These are phyloP conservation scores for Perkinsus olseni DNA, from an alignment of 169 alveolate genomes.

Conservation along the genomic window DNA sequence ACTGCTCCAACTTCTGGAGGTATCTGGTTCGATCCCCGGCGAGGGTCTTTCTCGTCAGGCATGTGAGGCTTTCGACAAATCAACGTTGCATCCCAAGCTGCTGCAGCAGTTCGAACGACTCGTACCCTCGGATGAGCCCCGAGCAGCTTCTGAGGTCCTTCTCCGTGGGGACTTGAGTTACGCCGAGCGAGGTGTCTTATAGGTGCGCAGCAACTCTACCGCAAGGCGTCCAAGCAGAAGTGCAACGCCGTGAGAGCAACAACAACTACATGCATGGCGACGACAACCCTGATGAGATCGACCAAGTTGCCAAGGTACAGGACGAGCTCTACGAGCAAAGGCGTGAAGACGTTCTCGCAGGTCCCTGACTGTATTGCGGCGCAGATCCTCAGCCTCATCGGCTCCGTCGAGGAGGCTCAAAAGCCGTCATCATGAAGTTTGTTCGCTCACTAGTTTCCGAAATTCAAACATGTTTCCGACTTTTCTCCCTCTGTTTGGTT, in stretches of 20 bases:
- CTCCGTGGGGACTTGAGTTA: background rate
- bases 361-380: too few relatives aligned
- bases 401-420: too few relatives aligned
- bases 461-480: too few relatives aligned
- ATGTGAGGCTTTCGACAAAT: background rate
- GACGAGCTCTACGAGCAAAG: background rate
- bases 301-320: background rate
- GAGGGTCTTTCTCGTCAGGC: background rate
- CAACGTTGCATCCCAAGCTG: background rate
- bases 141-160: background rate
- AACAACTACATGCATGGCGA: background rate
- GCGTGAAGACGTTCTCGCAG: background rate
- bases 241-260: background rate
- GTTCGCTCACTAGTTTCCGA: too few relatives aligned
- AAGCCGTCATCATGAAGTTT: too few relatives aligned
- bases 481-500: too few relatives aligned
- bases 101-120: background rate
- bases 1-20: background rate
- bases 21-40: background rate
- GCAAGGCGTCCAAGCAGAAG: background rate
- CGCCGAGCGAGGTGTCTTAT: too few relatives aligned
- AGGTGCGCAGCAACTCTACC: background rate
- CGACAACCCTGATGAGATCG: background rate
- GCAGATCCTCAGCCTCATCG: too few relatives aligned
- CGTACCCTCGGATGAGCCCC: background rate